Percentiles rank a stretch among this genome's conserved stretches.
These are phyloP conservation scores for Saturnispora sanitii DNA, from an alignment of 805 yeast genomes.

Conservation along the genomic window DNA sequence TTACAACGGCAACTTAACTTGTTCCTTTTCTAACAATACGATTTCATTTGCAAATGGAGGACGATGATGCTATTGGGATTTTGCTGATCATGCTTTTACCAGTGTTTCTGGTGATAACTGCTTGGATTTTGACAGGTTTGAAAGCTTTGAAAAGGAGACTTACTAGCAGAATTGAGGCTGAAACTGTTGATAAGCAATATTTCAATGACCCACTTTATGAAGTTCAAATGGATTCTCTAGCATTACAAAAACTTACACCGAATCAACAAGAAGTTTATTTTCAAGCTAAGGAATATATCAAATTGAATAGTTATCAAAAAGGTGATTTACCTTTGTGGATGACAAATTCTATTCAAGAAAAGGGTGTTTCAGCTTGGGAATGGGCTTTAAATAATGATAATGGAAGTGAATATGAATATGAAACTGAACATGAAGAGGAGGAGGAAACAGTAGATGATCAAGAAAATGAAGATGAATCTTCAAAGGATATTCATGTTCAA, in stretches of 20 bases:
- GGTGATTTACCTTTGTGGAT: slow-evolving; percentile 39
- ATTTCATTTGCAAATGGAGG: not conserved
- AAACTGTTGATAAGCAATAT: not conserved
- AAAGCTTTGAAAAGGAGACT: not conserved
- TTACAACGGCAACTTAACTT: no score
- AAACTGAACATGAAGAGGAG: slow-evolving; percentile 24
- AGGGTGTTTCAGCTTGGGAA: slow-evolving; percentile 86
- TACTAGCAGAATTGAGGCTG: not conserved
- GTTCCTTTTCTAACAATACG: not conserved
- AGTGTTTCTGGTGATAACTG: not conserved
- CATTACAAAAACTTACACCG: slow-evolving; percentile 50
- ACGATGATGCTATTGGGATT: not conserved
- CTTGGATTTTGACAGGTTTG: not conserved
- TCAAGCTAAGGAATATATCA: slow-evolving; percentile 49
- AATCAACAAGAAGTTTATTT: slow-evolving; percentile 62
- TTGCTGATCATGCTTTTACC: slow-evolving; percentile 2
- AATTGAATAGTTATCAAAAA: slow-evolving; percentile 30
- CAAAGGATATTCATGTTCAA: slow-evolving; percentile 39
- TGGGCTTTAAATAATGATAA: slow-evolving; percentile 20
- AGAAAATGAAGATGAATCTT: not conserved
- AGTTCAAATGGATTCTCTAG: slow-evolving; percentile 48
- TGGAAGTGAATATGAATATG: no score
- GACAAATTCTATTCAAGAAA: slow-evolving; percentile 63
- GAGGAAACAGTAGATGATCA: slow-evolving; percentile 3
- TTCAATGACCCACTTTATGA: slow-evolving; percentile 53